phyloP scores from a whole-genome alignment of 768 basidiomycete genomes.

The Auricularia auricula-judae region DNA sequence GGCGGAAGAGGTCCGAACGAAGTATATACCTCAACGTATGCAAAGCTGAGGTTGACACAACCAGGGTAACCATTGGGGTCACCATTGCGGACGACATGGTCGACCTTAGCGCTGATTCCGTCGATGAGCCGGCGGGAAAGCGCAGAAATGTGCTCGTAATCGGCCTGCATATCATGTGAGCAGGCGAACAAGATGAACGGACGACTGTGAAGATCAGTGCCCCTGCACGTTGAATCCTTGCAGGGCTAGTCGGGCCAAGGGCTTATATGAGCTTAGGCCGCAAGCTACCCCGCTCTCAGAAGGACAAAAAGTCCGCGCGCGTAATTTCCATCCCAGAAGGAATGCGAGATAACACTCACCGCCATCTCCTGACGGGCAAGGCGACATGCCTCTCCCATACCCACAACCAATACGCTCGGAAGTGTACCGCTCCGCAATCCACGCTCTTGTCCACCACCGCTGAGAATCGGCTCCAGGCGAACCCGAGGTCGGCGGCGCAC shows the following conservation, averaged over 20 bases:
- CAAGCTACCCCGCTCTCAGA: slow-evolving; percentile 12
- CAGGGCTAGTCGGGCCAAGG: slow-evolving; percentile 31
- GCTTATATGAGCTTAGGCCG: not conserved
- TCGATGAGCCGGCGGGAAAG: slow-evolving; percentile 74
- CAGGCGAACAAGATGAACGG: not conserved
- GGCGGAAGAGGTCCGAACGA: not conserved
- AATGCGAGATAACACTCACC: slow-evolving; percentile 41
- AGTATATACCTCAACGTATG: slow-evolving; percentile 63
- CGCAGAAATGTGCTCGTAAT: slow-evolving; percentile 60
- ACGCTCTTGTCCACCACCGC: slow-evolving; percentile 94
- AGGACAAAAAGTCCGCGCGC: slow-evolving; percentile 17
- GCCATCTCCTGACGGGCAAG: slow-evolving; percentile 88
- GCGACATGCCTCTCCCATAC: slow-evolving; percentile 88
- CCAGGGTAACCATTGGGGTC: slow-evolving; percentile 88
- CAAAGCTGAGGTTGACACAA: slow-evolving; percentile 90
- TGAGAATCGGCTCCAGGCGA: slow-evolving; percentile 86
- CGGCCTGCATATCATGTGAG: slow-evolving; percentile 38
- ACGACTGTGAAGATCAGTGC: slow-evolving; percentile 55
- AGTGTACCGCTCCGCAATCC: slow-evolving; percentile 93
- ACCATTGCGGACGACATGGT: slow-evolving; percentile 90
- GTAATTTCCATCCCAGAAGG: slow-evolving; percentile 20
- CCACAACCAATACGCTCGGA: slow-evolving; percentile 77
- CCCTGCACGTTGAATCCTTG: slow-evolving; percentile 78
- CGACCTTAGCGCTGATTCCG: slow-evolving; percentile 73
- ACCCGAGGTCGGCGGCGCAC: slow-evolving; percentile 88